Evolutionary conservation across 2,329 filamentous ascomycete genomes (phyloP).

Genomic region (Herpotrichia juniperi): DNA sequence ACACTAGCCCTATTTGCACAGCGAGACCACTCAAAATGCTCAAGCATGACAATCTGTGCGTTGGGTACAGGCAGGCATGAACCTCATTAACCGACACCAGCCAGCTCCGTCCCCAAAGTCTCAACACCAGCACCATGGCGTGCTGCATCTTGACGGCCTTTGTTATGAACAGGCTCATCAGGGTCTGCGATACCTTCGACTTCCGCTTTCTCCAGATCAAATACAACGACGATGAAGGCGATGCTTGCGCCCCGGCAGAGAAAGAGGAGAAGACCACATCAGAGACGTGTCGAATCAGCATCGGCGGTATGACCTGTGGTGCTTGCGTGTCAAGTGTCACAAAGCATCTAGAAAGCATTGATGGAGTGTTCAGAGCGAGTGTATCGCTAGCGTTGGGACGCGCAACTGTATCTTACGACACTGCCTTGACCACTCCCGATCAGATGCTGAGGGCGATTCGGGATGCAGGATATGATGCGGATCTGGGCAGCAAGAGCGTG

Average conservation of each 20-base stretch:
- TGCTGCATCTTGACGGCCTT: conserved; percentile 18
- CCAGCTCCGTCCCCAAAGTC: no score
- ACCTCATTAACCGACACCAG: no score
- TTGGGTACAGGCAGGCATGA: no score
- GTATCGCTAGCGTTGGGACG: conserved; percentile 7
- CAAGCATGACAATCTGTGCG: no score
- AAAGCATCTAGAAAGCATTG: conserved; percentile 3
- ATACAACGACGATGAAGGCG: conserved; percentile 16
- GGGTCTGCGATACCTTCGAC: conserved; percentile 19
- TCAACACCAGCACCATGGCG: conserved; percentile 7
- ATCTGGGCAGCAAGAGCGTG: conserved; percentile 2
- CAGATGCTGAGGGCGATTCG: conserved; percentile 3
- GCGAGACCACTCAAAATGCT: no score
- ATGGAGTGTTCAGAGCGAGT: conserved; percentile 3
- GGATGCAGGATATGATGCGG: conserved; percentile 1
- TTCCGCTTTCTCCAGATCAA: conserved; percentile 13
- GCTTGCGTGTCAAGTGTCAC: conserved; percentile 14
- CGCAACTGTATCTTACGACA: conserved; percentile 5
- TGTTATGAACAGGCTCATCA: conserved; percentile 18
- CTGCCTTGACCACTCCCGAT: not conserved
- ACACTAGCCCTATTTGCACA: no score
- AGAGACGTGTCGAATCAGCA: conserved; percentile 6
- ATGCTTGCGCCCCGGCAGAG: not conserved
- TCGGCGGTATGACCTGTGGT: conserved; percentile 19
- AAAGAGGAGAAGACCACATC: not conserved